phyloP scores from a whole-genome alignment of 2,329 filamentous ascomycete genomes.

The Berkeleyomyces basicola region DNA sequence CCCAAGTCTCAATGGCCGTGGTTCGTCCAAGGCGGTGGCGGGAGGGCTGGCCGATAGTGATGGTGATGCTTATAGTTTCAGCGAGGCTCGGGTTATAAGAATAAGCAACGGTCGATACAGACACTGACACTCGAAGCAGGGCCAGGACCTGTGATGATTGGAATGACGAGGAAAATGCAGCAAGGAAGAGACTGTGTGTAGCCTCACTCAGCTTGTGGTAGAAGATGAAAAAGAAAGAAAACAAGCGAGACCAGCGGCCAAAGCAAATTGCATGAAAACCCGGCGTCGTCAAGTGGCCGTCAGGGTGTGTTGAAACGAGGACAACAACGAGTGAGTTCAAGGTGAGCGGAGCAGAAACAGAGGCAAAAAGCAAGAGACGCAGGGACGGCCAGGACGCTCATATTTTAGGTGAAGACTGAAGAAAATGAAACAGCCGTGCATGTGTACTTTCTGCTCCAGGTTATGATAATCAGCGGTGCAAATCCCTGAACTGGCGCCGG shows the following conservation, averaged over 20 bases:
- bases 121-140: no score
- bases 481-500: conserved; percentile 6
- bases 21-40: not conserved
- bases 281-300: not conserved
- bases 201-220: not conserved
- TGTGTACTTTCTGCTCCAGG: not conserved
- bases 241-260: conserved; percentile 1
- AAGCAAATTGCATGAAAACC: not conserved
- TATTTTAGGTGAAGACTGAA: not conserved
- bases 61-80: not conserved
- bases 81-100: not conserved
- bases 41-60: not conserved
- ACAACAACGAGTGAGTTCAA: not conserved
- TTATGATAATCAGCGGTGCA: not conserved
- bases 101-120: no score
- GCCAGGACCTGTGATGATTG: not conserved
- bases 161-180: not conserved
- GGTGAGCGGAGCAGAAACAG: not conserved
- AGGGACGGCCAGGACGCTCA: no score
- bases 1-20: not conserved
- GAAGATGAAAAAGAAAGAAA: not conserved
- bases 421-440: not conserved
- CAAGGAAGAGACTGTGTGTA: not conserved
- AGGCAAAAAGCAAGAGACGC: not conserved
- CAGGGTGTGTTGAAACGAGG: not conserved